phyloP scores from a whole-genome alignment of 129 eudicot genomes.

The Artemisia argyi region DNA sequence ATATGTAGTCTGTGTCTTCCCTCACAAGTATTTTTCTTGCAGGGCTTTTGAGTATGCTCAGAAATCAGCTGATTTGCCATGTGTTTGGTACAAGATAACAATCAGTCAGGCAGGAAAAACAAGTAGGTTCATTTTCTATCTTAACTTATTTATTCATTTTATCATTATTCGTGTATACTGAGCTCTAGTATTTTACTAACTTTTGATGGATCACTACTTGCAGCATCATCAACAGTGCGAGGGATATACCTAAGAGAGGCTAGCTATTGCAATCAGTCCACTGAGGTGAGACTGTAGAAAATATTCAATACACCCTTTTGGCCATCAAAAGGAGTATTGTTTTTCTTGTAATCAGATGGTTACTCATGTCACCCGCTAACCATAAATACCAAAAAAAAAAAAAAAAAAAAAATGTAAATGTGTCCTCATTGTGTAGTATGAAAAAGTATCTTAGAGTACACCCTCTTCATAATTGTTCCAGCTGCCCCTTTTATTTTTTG shows the following conservation, averaged over 20 bases:
- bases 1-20: background rate
- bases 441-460: conserved; percentile 13
- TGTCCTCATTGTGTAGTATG: background rate
- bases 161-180: background rate
- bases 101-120: conserved; percentile 73
- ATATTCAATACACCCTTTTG: background rate
- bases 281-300: conserved; percentile 61
- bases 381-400: conserved; percentile 15
- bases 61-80: conserved; percentile 58
- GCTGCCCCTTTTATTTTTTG: background rate
- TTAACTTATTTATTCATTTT: background rate
- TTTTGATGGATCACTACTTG: conserved; percentile 24
- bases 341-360: conserved; percentile 11
- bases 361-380: conserved; percentile 8
- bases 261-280: conserved; percentile 55
- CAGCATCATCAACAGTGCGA: conserved; percentile 75
- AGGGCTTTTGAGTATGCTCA: conserved; percentile 92
- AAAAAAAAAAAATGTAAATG: conserved; percentile 10
- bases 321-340: background rate
- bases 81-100: conserved; percentile 69
- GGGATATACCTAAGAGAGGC: conserved; percentile 97
- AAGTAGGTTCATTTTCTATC: conserved; percentile 43
- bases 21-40: conserved; percentile 24
- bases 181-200: background rate
- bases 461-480: conserved; percentile 3